Base-by-base conservation (phyloP, 208 protist species). In the Acanthamoeba pearcei region DNA sequence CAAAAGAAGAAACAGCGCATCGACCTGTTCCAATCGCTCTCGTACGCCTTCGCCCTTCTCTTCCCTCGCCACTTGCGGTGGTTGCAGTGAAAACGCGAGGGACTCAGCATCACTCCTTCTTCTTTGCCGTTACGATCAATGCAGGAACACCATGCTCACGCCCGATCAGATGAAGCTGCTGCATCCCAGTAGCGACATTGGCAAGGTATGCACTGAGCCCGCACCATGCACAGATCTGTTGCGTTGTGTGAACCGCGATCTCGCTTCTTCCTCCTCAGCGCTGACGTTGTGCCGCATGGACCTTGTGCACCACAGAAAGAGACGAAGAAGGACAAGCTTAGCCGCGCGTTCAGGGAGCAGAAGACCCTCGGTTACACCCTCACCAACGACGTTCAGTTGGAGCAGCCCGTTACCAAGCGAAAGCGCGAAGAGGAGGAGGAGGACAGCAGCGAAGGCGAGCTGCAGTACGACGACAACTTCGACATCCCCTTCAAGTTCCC, bases 271-370 rank as follows among this genome's bases (percentile, higher is more conserved):
- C 6, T 66, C 60, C 6, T 66, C 60, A 66, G 29, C 60, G 8
- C 60, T 22, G 29, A 27, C 22, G 60, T 83, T 22, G 35, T 29
- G 35, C 46, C 46, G 24, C 1, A 27, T 27, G 17, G 9, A 5
- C 24, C 3, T 29, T 83, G 24, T 46, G 10, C 19, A 19, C 15
- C 10, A 35, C 57, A 94, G 91, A 94, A 62, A 62, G 91, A 94
- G 55, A 55, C 91, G 24, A 94, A 78, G 51, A 94, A 94, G 91
- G 32, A 94, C 55, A 94, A 70, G 55, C 72, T 94, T 9, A 94
- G 55, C 22, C 64, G 91, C 5, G 91, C 91, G 27, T 94, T 94
- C 24, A 42, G 64, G 29, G 76, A 94, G 70, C 49, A 94, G 70
- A 94, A 94, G 55, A 68, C 91, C 32, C 72, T 82, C 10, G 91